phyloP scores from a whole-genome alignment of 768 basidiomycete genomes.

The Pleurotus djamor region DNA sequence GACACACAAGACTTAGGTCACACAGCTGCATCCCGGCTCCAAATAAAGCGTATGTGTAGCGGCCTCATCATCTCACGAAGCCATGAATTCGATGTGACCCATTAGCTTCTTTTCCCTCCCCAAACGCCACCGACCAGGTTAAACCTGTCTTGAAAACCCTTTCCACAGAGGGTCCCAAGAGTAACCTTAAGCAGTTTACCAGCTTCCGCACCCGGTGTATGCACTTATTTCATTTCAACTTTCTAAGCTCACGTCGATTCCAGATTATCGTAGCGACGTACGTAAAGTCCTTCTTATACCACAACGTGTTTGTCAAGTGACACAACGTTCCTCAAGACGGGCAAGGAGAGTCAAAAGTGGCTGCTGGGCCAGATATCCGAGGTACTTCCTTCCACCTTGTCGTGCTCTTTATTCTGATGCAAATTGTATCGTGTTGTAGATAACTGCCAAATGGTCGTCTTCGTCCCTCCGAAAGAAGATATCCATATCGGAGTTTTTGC shows the following conservation, averaged over 20 bases:
- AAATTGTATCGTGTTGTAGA: conserved; percentile 32
- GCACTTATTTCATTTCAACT: conserved; percentile 17
- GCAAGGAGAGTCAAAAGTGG: conserved; percentile 78
- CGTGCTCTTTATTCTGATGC: background rate
- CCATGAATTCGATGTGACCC: conserved; percentile 17
- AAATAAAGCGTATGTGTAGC: conserved; percentile 34
- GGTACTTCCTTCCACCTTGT: conserved; percentile 30
- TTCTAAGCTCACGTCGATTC: conserved; percentile 9
- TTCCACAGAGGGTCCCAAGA: conserved; percentile 61
- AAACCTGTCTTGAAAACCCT: conserved; percentile 63
- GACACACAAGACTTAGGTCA: conserved; percentile 65
- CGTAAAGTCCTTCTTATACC: conserved; percentile 14
- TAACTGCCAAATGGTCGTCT: conserved; percentile 62
- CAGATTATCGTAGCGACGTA: conserved; percentile 79
- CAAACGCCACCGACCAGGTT: conserved; percentile 57
- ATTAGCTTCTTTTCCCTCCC: conserved; percentile 52
- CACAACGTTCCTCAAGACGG: conserved; percentile 46
- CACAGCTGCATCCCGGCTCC: conserved; percentile 30
- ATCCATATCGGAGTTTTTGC: conserved; percentile 67
- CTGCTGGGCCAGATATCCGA: conserved; percentile 63
- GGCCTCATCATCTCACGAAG: conserved; percentile 11
- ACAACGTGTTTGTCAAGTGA: conserved; percentile 17
- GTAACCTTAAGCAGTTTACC: conserved; percentile 64
- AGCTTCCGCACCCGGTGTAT: conserved; percentile 75
- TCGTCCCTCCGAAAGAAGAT: conserved; percentile 55